Conservation (phyloP, 495 filamentous ascomycete genomes). For the Rusavskia elegans region DNA sequence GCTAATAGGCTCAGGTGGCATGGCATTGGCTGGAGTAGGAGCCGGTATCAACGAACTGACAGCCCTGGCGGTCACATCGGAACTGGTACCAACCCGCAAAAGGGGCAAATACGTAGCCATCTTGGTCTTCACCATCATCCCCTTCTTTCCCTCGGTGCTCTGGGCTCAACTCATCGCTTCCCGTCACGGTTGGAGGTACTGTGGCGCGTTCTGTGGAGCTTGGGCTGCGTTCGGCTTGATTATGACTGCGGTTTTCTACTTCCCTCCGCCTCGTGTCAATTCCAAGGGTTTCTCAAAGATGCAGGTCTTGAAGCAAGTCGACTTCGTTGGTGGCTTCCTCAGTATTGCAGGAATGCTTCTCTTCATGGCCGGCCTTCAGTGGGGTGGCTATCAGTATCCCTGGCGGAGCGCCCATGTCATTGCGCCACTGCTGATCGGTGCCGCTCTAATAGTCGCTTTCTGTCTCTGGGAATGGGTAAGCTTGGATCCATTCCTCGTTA, state of each 20-base stretch:
- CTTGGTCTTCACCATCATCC: constrained; percentile 51
- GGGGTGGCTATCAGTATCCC: constrained; percentile 52
- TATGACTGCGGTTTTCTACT: constrained; percentile 47
- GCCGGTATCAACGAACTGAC: constrained; percentile 51
- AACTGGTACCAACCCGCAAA: constrained; percentile 50
- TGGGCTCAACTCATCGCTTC: constrained; percentile 54
- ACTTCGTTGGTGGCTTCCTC: constrained; percentile 51
- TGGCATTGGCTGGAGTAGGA: constrained; percentile 45
- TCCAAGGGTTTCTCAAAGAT: constrained; percentile 29
- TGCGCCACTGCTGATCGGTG: constrained; percentile 40
- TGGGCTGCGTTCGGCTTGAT: constrained; percentile 48
- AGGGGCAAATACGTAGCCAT: constrained; percentile 53
- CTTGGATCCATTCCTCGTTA: not conserved
- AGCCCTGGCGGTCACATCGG: constrained; percentile 51
- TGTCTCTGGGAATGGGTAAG: constrained; percentile 35
- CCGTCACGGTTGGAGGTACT: constrained; percentile 45
- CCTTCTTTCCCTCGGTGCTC: constrained; percentile 51
- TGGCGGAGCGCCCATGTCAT: constrained; percentile 45
- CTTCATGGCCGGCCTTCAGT: constrained; percentile 52
- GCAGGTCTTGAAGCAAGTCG: constrained; percentile 40
- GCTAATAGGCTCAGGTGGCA: constrained; percentile 29
- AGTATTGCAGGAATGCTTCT: constrained; percentile 47
- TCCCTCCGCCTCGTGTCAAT: constrained; percentile 44
- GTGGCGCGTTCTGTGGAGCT: constrained; percentile 40
- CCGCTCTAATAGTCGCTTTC: constrained; percentile 36